Evolutionary conservation across 352 stramenopile genomes (phyloP), one percentile per base, ranked within the genome.

Genomic region (Stephanocyclus meneghinianus): DNA sequence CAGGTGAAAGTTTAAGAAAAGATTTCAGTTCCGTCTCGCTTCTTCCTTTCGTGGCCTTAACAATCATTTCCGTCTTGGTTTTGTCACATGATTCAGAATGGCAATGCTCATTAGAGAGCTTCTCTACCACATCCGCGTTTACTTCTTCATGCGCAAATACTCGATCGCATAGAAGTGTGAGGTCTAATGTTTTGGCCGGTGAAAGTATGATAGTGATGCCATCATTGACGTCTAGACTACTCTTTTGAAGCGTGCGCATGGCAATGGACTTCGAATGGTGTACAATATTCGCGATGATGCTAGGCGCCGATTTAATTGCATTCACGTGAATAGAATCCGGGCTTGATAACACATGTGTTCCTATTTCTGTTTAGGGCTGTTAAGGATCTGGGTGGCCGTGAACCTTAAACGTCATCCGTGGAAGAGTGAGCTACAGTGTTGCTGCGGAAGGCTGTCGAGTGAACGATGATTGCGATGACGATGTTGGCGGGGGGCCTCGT

Each of bases 1-100:
- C 73, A 1, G 50, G 42, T 7, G 76, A 87, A 42, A 88, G 71
- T 26, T 71, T 77, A 4, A 91, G 61, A 16, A 91, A 67, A 30
- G 77, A 71, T 11, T 74, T 66, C 1, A 90, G 51, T 53, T 87
- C 66, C 7, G 10, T n/a, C 60, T 81, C 13, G 0, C 63, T 75
- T n/a, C 75, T 80, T 51, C 59, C 42, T 53, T 90, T 87, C 75
- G 90, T 86, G 2, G 62, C 35, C 16, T 78, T 15, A 2, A 68
- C 75, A 2, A 91, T 45, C 15, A 30, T 9, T 26, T 45, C 47
- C 32, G 80, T 87, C 60, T 87, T 78, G 8, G 30, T 13, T 42
- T 50, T 30, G 18, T 62, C 53, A 62, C 53, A 62, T 26, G 18
- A 18, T 8, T 40, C 35, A 62, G 53, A 42, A 18, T 44, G 7